Conservation (phyloP, 2,329 filamentous ascomycete genomes). For the Pyrenophora tritici-repentis region DNA sequence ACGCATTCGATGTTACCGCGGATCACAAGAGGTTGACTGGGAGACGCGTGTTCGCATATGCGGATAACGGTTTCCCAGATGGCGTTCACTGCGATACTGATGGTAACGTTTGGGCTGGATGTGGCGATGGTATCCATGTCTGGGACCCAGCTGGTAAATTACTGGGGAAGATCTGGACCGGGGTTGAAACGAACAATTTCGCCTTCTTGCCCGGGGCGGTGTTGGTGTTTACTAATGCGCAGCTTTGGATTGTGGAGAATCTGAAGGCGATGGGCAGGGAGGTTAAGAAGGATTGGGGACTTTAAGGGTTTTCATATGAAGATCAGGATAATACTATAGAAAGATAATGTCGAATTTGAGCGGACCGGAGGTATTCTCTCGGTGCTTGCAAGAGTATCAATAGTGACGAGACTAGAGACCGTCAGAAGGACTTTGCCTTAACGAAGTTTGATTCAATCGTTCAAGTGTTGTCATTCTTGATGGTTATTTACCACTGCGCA, state of each 20-base stretch:
- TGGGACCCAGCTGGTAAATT: constrained; percentile 57
- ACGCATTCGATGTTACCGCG: constrained; percentile 50
- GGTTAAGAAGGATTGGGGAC: constrained; percentile 43
- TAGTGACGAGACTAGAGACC: too few species aligned
- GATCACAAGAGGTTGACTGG: constrained; percentile 44
- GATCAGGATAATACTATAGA: too few species aligned
- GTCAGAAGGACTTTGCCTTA: too few species aligned
- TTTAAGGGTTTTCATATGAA: neutral
- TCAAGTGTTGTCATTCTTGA: too few species aligned
- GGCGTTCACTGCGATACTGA: constrained; percentile 60
- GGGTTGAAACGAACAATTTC: constrained; percentile 46
- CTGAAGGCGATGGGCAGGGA: constrained; percentile 44
- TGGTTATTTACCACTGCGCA: too few species aligned
- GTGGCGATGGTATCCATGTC: constrained; percentile 60
- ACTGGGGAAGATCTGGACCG: constrained; percentile 63
- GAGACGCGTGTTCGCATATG: constrained; percentile 60
- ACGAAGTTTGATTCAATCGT: too few species aligned
- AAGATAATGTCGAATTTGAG: too few species aligned
- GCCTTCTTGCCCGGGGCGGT: constrained; percentile 44
- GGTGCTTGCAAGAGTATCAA: too few species aligned
- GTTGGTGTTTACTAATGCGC: constrained; percentile 43
- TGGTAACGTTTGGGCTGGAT: constrained; percentile 62
- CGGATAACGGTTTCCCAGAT: constrained; percentile 61
- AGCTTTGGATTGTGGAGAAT: constrained; percentile 45
- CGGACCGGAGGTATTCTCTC: too few species aligned